phyloP scores from a whole-genome alignment of 2,329 filamentous ascomycete genomes.

The Ploettnerulaceae sp. region DNA sequence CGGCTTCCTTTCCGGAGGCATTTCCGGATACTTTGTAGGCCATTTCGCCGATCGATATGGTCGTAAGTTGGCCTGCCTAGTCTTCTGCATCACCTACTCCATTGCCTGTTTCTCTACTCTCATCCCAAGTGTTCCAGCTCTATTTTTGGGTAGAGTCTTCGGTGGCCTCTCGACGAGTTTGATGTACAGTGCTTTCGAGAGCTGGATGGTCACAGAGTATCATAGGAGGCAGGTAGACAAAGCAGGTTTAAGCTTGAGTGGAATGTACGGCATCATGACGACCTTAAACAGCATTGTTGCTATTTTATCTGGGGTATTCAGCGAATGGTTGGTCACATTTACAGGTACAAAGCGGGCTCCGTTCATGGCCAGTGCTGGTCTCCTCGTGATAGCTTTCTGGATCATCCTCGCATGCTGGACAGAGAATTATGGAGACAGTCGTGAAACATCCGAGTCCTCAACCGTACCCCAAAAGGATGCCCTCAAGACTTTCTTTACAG shows the following conservation, averaged over 20 bases:
- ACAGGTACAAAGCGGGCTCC: slow-evolving; percentile 48
- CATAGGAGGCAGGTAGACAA: slow-evolving; percentile 42
- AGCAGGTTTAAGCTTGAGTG: slow-evolving; percentile 41
- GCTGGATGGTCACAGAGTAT: slow-evolving; percentile 58
- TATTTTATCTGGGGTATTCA: slow-evolving; percentile 47
- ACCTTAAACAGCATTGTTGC: slow-evolving; percentile 52
- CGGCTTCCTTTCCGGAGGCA: slow-evolving; percentile 32
- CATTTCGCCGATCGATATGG: slow-evolving; percentile 32
- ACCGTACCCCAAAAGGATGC: slow-evolving; percentile 19
- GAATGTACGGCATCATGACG: slow-evolving; percentile 49
- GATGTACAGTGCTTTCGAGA: slow-evolving; percentile 55
- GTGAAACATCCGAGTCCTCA: slow-evolving; percentile 11
- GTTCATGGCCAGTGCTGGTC: slow-evolving; percentile 43
- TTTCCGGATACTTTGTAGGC: slow-evolving; percentile 32
- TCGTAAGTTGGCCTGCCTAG: slow-evolving; percentile 47
- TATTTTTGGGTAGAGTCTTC: slow-evolving; percentile 49
- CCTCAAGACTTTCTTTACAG: slow-evolving; percentile 30
- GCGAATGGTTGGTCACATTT: slow-evolving; percentile 45
- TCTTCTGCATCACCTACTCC: slow-evolving; percentile 50
- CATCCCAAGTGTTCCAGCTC: slow-evolving; percentile 37
- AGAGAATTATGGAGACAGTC: slow-evolving; percentile 45
- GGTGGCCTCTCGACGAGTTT: slow-evolving; percentile 53
- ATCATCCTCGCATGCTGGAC: slow-evolving; percentile 46
- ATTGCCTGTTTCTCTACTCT: slow-evolving; percentile 50
- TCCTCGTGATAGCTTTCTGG: slow-evolving; percentile 41